Evolutionary conservation across 495 filamentous ascomycete species (phyloP).

Genomic region (Friedmanniomyces simplex): DNA sequence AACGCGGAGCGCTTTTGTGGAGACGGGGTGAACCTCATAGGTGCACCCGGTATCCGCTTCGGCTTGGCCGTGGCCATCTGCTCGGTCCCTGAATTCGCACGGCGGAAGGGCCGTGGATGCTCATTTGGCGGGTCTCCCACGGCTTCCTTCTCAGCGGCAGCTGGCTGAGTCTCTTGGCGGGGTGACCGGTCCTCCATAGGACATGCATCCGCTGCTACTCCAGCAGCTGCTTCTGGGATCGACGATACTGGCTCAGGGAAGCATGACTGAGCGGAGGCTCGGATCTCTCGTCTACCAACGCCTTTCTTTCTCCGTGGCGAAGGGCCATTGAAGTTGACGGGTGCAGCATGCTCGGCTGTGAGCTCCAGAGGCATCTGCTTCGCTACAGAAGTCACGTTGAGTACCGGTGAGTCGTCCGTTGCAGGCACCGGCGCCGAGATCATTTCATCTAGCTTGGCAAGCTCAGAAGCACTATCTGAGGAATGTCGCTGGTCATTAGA

Average conservation of each 20-base stretch:
- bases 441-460: background rate
- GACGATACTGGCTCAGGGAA: background rate
- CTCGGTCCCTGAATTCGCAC: background rate
- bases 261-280: background rate
- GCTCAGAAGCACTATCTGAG: background rate
- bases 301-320: background rate
- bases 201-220: background rate
- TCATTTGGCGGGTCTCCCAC: background rate
- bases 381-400: background rate
- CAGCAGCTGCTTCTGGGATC: constrained; percentile 5
- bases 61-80: constrained; percentile 3
- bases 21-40: constrained; percentile 13
- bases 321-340: background rate
- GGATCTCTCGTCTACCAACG: background rate
- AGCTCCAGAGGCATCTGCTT: background rate
- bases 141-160: background rate
- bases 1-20: constrained; percentile 1
- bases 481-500: background rate
- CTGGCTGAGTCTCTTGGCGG: background rate
- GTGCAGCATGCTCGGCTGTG: background rate
- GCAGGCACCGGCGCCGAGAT: background rate
- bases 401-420: background rate
- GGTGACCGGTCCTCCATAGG: background rate
- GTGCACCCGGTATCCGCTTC: constrained; percentile 10
- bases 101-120: background rate